Evolutionary conservation across 192 early-diverging fungal genomes (phyloP), one percentile per base, ranked within the genome.

Genomic region (Linnemannia zychae): DNA sequence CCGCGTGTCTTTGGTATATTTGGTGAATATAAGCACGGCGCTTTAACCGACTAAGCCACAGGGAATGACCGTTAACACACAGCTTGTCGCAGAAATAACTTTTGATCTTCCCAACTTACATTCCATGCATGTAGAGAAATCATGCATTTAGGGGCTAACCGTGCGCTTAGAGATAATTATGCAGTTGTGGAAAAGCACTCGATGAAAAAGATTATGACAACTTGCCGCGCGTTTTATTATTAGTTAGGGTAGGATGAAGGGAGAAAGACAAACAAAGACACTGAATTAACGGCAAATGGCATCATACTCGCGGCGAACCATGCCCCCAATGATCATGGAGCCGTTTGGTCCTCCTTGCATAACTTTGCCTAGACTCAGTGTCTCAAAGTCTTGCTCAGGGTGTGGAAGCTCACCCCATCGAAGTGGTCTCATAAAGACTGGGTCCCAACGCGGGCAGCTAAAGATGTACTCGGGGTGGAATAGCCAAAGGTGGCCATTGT

Each of bases 401-500:
- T 67, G 38, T 3, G 82, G 82, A 20, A 84, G 52, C n/a, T 84
- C 76, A 17, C 34, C 77, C 82, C 82, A 84, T 57, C 72, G 65
- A 11, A 84, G 46, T 7, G 76, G 76, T 28, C 76, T 67, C 3
- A 34, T 31, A 17, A 36, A 47, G 11, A 46, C 31, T 18, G 53
- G 76, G 46, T 84, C 71, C 52, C 40, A 65, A 3, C 82, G 71
- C 1, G 72, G 72, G 22, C 65, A 33, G 36, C 82, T 84, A 11
- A 48, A 53, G 3, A 97, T 94, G 12, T 90, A 90, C 50, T 96
- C 93, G 0, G 92, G 93, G 63, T 93, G 90, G 81, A 98, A 98
- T 92, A 98, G 96, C 96, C 96, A 98, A 76, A 96, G 95, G 79
- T 98, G 96, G 2, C 97, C 97, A 84, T 98, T 98, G 89, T 98